Conservation (phyloP, 345 rosid species). For the Eutrema japonicum region DNA sequence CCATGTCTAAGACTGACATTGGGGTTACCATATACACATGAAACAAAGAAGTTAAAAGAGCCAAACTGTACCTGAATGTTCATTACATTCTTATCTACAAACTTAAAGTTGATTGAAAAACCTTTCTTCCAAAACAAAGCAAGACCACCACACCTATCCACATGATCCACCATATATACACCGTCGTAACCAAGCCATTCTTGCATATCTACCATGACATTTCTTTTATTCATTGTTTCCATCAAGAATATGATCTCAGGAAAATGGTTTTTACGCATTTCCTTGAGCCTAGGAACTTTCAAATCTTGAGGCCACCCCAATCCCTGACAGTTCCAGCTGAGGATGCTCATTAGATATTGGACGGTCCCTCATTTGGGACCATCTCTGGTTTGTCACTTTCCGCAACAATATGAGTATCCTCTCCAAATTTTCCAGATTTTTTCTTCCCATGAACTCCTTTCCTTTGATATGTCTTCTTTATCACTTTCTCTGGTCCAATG, state of each 20-base stretch:
- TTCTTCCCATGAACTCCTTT: too few species aligned
- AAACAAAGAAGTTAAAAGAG: too few species aligned
- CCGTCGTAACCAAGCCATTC: neutral
- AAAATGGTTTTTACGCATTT: neutral
- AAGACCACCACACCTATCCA: neutral
- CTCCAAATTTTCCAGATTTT: too few species aligned
- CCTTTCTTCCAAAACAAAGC: neutral
- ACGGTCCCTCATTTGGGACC: neutral
- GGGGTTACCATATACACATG: too few species aligned
- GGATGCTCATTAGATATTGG: neutral
- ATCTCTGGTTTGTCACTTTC: too few species aligned
- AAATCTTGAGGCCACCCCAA: neutral
- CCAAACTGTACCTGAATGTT: too few species aligned
- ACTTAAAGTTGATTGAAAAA: too few species aligned
- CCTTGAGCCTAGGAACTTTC: neutral
- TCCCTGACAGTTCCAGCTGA: neutral
- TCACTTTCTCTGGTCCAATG: too few species aligned
- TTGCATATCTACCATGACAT: neutral
- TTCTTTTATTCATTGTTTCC: neutral
- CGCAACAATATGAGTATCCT: too few species aligned
- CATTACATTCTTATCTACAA: too few species aligned
- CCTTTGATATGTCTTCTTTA: too few species aligned
- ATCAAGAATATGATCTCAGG: neutral
- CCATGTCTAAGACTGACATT: accelerated
- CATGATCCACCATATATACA: neutral